Conservation (phyloP, 2,329 filamentous ascomycete species). For the Chaetoscypha palmicola region DNA sequence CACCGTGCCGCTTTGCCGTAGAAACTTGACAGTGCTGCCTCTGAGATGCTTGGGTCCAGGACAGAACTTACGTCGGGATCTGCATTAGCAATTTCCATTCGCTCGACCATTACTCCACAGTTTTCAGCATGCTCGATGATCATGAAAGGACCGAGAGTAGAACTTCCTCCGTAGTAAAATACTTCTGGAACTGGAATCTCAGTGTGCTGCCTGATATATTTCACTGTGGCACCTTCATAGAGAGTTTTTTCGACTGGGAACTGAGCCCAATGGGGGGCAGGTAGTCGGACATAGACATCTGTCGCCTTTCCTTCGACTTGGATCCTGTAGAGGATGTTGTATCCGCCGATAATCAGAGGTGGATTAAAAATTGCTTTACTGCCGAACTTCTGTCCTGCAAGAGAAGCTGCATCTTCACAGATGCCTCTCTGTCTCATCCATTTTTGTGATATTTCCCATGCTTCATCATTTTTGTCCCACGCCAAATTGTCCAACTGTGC, state of each 20-base stretch:
- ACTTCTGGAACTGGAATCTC: conserved; percentile 12
- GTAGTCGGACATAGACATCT: conserved; percentile 11
- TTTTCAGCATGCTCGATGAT: conserved; percentile 14
- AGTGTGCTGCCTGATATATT: conserved; percentile 12
- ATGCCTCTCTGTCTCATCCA: conserved; percentile 9
- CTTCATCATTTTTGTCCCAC: conserved; percentile 22
- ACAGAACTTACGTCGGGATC: conserved; percentile 28
- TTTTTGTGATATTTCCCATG: conserved; percentile 13
- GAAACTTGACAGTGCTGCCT: conserved; percentile 5
- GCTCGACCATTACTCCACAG: conserved; percentile 30
- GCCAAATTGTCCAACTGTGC: conserved; percentile 18
- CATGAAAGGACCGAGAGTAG: conserved; percentile 16
- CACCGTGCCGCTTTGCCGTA: conserved; percentile 1
- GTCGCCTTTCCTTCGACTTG: conserved; percentile 14
- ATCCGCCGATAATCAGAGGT: conserved; percentile 19
- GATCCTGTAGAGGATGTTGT: conserved; percentile 19
- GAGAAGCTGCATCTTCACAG: conserved; percentile 6
- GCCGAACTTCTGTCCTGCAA: conserved; percentile 15
- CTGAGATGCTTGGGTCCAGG: conserved; percentile 24
- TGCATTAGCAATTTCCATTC: conserved; percentile 26
- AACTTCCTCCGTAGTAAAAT: conserved; percentile 12
- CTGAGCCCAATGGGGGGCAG: conserved; percentile 9
- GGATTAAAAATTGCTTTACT: conserved; percentile 11
- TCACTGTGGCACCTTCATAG: conserved; percentile 11
- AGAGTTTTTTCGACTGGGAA: conserved; percentile 17